Percentiles rank a stretch among this genome's conserved stretches.
Evolutionary conservation across 129 eudicot genomes (phyloP).

Genomic region (Flaveria trinervia): DNA sequence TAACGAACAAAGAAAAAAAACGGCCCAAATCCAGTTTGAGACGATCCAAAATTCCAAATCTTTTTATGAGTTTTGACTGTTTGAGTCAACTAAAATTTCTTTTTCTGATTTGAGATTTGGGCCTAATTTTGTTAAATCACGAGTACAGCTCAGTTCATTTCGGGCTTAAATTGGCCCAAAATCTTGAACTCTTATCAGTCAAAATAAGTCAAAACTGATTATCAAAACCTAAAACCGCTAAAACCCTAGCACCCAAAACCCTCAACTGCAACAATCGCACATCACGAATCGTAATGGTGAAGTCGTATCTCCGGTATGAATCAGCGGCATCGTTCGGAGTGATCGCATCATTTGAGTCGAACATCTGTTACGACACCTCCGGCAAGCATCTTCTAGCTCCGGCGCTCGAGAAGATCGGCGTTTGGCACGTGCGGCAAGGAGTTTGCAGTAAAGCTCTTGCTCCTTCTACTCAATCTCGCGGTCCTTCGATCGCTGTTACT

Average conservation of each 20-base stretch:
- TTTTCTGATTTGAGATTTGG: neutral
- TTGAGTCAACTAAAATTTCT: too few relatives aligned
- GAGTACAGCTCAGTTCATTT: neutral
- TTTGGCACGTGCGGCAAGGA: conserved; percentile 95
- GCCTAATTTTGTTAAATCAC: neutral
- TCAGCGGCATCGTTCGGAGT: conserved; percentile 79
- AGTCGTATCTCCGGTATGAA: conserved; percentile 84
- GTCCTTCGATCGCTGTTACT: conserved; percentile 70
- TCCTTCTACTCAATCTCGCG: conserved; percentile 52
- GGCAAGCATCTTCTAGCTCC: conserved; percentile 85
- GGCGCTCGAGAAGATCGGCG: conserved; percentile 82
- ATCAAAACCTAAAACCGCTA: conserved; percentile 33
- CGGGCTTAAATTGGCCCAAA: conserved; percentile 26
- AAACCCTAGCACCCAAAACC: conserved; percentile 38
- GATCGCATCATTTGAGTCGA: conserved; percentile 66
- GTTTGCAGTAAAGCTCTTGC: conserved; percentile 66
- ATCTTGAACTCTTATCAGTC: neutral
- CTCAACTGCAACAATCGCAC: conserved; percentile 26
- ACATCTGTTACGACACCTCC: conserved; percentile 75
- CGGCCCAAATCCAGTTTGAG: too few relatives aligned
- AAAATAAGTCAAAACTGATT: conserved; percentile 15
- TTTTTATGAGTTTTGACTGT: too few relatives aligned
- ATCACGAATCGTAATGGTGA: conserved; percentile 58
- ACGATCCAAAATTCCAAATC: too few relatives aligned
- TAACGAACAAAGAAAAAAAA: too few relatives aligned